Conservation (phyloP, 2,329 filamentous ascomycete species). For the Sordariomycetes sp. region DNA sequence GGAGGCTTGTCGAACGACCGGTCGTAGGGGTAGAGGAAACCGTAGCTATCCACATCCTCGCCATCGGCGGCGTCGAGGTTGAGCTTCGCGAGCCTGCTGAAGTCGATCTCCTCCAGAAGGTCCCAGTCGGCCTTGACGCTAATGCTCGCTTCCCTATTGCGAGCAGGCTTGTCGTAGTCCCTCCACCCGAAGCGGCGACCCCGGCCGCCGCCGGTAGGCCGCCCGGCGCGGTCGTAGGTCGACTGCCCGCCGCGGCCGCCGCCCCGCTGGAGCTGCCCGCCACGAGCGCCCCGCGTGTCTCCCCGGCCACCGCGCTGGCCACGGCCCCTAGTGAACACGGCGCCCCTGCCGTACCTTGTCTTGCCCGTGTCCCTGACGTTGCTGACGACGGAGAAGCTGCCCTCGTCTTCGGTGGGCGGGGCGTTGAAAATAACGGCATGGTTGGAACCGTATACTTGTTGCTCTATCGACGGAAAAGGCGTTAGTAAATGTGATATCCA, state of each 20-base stretch:
- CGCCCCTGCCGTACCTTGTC: slow-evolving; percentile 77
- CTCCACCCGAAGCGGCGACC: slow-evolving; percentile 94
- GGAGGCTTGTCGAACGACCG: slow-evolving; percentile 87
- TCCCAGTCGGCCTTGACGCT: slow-evolving; percentile 94
- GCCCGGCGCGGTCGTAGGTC: slow-evolving; percentile 61
- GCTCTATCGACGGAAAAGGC: slow-evolving; percentile 42
- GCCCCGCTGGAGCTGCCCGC: slow-evolving; percentile 53
- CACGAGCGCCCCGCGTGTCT: slow-evolving; percentile 34
- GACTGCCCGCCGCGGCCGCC: slow-evolving; percentile 55
- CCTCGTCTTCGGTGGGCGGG: slow-evolving; percentile 87
- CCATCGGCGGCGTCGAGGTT: slow-evolving; percentile 92
- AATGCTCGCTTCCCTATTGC: slow-evolving; percentile 90
- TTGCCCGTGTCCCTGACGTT: slow-evolving; percentile 80
- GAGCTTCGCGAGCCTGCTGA: slow-evolving; percentile 85
- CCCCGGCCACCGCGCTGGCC: slow-evolving; percentile 63
- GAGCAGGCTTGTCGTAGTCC: slow-evolving; percentile 94
- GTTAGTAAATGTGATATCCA: not conserved
- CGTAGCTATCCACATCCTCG: slow-evolving; percentile 89
- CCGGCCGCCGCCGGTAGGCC: slow-evolving; percentile 54
- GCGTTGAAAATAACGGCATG: slow-evolving; percentile 79
- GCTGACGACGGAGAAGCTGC: slow-evolving; percentile 94
- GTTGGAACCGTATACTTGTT: slow-evolving; percentile 92
- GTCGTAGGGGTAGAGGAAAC: slow-evolving; percentile 98
- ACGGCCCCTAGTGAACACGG: slow-evolving; percentile 76
- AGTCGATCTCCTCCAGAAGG: slow-evolving; percentile 96